Evolutionary conservation across 805 yeast genomes (phyloP).

Genomic region (Wilhelminamyces savonicus): DNA sequence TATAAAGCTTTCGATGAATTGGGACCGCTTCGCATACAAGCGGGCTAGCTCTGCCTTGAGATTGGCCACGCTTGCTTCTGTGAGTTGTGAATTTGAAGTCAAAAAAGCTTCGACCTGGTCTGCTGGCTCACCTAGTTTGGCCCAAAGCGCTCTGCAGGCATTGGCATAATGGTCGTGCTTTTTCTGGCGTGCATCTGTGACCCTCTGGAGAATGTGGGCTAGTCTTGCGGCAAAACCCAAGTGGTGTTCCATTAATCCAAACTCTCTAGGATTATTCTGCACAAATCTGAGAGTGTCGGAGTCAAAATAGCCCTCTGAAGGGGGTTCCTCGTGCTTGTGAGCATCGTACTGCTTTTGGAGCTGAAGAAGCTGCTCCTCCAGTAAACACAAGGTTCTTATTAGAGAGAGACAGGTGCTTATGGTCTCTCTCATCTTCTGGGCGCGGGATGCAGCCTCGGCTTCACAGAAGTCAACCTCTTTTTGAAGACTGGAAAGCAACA

Average conservation of each 20-base stretch:
- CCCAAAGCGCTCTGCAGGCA: slow-evolving; percentile 51
- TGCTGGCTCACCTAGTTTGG: slow-evolving; percentile 44
- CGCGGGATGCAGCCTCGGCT: slow-evolving; percentile 17
- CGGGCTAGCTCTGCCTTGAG: slow-evolving; percentile 52
- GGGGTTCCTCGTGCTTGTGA: slow-evolving; percentile 6
- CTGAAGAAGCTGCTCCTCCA: slow-evolving; percentile 24
- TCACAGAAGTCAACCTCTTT: slow-evolving; percentile 21
- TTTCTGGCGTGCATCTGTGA: slow-evolving; percentile 29
- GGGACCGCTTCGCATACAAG: slow-evolving; percentile 53
- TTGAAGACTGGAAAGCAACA: slow-evolving; percentile 15
- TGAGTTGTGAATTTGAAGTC: slow-evolving; percentile 40
- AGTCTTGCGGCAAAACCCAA: slow-evolving; percentile 25
- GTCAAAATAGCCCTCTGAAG: slow-evolving; percentile 29
- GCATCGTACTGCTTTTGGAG: slow-evolving; percentile 24
- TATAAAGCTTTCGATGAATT: slow-evolving; percentile 64
- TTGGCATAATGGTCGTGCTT: slow-evolving; percentile 27
- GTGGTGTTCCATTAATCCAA: slow-evolving; percentile 33
- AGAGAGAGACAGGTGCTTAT: slow-evolving; percentile 19
- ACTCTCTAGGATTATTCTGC: slow-evolving; percentile 28
- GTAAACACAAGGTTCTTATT: slow-evolving; percentile 22
- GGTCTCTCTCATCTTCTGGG: slow-evolving; percentile 13
- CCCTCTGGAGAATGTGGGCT: slow-evolving; percentile 21
- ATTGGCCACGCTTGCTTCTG: slow-evolving; percentile 40
- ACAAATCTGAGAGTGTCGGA: slow-evolving; percentile 32
- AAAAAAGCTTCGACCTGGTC: slow-evolving; percentile 37